phyloP scores from a whole-genome alignment of 2,329 filamentous ascomycete genomes.

The Venturia carpophila region DNA sequence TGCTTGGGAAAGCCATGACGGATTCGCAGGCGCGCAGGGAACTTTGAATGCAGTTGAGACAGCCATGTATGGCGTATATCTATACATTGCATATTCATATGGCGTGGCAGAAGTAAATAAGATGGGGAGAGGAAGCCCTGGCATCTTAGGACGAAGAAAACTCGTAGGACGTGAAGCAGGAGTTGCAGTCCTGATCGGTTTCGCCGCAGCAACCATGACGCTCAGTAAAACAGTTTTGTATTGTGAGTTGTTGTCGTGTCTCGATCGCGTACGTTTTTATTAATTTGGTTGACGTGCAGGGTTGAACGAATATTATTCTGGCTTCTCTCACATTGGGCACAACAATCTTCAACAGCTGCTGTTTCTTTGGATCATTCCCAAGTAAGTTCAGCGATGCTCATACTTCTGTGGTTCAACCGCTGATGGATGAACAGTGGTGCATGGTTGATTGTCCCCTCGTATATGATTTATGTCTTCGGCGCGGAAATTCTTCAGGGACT shows the following conservation, averaged over 20 bases:
- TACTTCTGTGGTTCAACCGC: conserved; percentile 21
- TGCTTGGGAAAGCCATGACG: conserved; percentile 57
- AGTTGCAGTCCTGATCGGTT: conserved; percentile 50
- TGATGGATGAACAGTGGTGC: conserved; percentile 41
- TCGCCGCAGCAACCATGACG: conserved; percentile 54
- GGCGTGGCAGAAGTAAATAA: conserved; percentile 29
- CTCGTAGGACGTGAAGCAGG: conserved; percentile 43
- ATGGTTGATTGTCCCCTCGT: conserved; percentile 57
- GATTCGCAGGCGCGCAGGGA: conserved; percentile 72
- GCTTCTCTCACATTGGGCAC: conserved; percentile 55
- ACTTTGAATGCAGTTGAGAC: conserved; percentile 62
- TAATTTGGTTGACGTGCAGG: conserved; percentile 32
- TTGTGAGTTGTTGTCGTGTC: conserved; percentile 40
- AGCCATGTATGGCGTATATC: conserved; percentile 54
- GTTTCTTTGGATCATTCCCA: conserved; percentile 57
- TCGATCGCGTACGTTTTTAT: background rate
- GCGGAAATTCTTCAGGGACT: conserved; percentile 55
- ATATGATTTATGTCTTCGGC: conserved; percentile 54
- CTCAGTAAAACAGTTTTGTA: conserved; percentile 61
- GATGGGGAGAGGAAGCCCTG: conserved; percentile 34
- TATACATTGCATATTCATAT: conserved; percentile 29
- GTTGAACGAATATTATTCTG: conserved; percentile 53
- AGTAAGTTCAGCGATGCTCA: conserved; percentile 41
- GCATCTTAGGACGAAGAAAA: conserved; percentile 25
- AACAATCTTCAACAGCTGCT: conserved; percentile 48